Evolutionary conservation across 169 alveolate species (phyloP), one percentile per base, ranked within the genome.

Genomic region (Theileria sp.): DNA sequence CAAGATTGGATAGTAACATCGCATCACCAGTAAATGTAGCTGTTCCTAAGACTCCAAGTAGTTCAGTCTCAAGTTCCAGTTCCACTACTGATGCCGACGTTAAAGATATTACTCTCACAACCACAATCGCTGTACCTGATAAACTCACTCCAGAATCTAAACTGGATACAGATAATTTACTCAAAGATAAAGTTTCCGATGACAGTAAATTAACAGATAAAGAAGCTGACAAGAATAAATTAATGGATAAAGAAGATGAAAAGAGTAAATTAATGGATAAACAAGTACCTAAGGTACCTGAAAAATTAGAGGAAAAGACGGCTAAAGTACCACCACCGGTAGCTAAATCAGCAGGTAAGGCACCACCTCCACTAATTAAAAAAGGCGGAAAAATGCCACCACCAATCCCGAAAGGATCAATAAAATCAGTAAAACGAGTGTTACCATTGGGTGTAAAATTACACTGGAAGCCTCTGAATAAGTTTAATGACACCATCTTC

Each of bases 391-490:
- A 58, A 36, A 17, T 19, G 4, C 54, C 51, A n/a, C 79, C 79
- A 9, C 64, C 44, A 17, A 32, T 71, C 12, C 79, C 79, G 1
- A 71, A 32, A 26, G 44, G 44, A 8, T 15, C 79, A 32, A 23
- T 70, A 4, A 44, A 19, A 12, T 17, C 49, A 15, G 61, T 67
- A 12, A 77, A 80, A 32, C 56, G 23, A 19, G 71, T 75, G n/a
- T 81, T 70, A 3, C 90, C 90, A 23, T 50, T 84, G 78, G 90
- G 90, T 1, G 67, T 84, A 12, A 78, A 78, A 65, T 62, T 84
- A 34, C 90, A 84, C 75, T 84, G 90, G 90, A 67, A 71, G 64
- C 75, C 90, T 7, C 77, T 84, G 51, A 78, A 70, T 49, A 70
- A 54, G 50, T 67, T 84, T 15, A 66, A 78, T 17, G 87, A 79